Evolutionary conservation across 2,329 filamentous ascomycete species (phyloP).

Genomic region (Chrysosphaeria jannelii): DNA sequence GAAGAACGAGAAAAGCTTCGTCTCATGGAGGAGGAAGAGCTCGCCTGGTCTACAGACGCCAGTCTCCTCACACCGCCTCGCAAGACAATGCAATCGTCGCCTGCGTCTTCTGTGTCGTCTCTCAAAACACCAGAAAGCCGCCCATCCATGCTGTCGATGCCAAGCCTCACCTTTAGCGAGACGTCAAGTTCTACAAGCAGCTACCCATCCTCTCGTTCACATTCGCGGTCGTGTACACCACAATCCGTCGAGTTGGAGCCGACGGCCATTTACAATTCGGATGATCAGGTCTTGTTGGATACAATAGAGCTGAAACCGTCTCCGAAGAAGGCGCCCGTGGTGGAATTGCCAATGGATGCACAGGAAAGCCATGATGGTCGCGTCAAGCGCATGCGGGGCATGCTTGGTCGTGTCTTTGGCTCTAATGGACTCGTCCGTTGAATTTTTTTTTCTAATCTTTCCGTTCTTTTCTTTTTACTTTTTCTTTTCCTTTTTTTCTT

Average conservation of each 20-base stretch:
- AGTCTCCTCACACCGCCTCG: constrained; percentile 16
- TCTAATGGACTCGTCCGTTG: constrained; percentile 11
- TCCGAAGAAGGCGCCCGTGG: not conserved
- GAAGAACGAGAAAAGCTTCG: constrained; percentile 18
- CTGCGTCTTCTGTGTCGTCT: not conserved
- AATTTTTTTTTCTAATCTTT: not conserved
- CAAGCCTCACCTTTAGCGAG: constrained; percentile 15
- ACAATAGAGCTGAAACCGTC: too few relatives aligned
- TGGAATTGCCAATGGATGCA: constrained; percentile 25
- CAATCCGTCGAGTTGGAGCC: constrained; percentile 12
- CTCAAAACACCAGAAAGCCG: constrained; percentile 7
- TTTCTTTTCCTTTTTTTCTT: not conserved
- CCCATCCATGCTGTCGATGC: constrained; percentile 8
- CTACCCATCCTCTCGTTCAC: constrained; percentile 15
- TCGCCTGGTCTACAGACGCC: constrained; percentile 5
- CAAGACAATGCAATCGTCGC: constrained; percentile 8
- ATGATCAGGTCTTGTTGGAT: constrained; percentile 10
- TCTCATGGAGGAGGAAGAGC: constrained; percentile 10
- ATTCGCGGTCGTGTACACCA: constrained; percentile 18
- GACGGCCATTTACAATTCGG: constrained; percentile 12
- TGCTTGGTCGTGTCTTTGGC: constrained; percentile 22
- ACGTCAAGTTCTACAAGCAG: constrained; percentile 15
- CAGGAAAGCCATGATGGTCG: constrained; percentile 18
- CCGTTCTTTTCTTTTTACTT: not conserved
- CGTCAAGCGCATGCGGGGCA: constrained; percentile 15